Conservation (phyloP, 768 basidiomycete genomes). For the Sistotremastrum niveocremeum region DNA sequence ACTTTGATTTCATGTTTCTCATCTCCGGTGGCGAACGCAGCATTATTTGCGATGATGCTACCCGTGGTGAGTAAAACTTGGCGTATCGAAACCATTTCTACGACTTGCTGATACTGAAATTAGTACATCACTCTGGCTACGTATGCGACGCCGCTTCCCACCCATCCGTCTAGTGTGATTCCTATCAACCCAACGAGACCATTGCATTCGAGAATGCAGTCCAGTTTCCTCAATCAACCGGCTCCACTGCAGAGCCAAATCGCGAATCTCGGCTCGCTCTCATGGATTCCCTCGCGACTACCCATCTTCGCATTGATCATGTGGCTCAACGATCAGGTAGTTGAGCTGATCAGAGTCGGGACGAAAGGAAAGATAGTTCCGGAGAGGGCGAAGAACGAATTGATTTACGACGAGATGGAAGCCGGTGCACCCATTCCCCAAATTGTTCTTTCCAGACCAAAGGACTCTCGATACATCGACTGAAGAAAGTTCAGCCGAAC, state of each 20-base stretch:
- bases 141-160: slow-evolving; percentile 58
- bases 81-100: slow-evolving; percentile 1
- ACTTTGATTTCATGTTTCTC: slow-evolving; percentile 1
- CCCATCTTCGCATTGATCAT: slow-evolving; percentile 66
- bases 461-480: neutral
- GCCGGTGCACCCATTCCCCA: neutral
- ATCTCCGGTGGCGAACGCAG: slow-evolving; percentile 45
- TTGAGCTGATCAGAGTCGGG: slow-evolving; percentile 46
- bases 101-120: slow-evolving; percentile 1
- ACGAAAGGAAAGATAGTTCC: slow-evolving; percentile 10
- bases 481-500: slow-evolving; percentile 42
- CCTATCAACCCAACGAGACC: no score
- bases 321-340: slow-evolving; percentile 58
- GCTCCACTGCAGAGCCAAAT: slow-evolving; percentile 15
- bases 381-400: slow-evolving; percentile 11
- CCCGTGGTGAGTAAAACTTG: slow-evolving; percentile 44
- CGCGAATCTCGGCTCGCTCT: slow-evolving; percentile 54
- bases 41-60: slow-evolving; percentile 70
- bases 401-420: neutral
- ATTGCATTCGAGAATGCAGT: no score
- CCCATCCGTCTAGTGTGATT: slow-evolving; percentile 49
- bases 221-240: slow-evolving; percentile 24
- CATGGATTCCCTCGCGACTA: slow-evolving; percentile 66
- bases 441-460: neutral
- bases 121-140: slow-evolving; percentile 81